phyloP scores from a whole-genome alignment of 257 asterid species.

The Scutellaria galericulata region DNA sequence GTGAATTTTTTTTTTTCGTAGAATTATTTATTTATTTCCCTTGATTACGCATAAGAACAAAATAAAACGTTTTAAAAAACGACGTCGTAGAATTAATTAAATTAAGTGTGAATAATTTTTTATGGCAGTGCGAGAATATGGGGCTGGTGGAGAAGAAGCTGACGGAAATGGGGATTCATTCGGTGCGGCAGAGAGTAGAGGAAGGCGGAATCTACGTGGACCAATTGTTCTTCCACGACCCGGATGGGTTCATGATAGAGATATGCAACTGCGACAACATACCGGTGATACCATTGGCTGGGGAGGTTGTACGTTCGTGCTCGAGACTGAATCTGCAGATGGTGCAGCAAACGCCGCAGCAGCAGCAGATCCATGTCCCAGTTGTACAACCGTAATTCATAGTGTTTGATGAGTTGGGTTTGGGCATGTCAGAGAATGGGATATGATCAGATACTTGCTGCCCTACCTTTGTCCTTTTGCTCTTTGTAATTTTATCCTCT shows the following conservation, averaged over 20 bases:
- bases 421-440: slow-evolving; percentile 3
- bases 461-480: slow-evolving; percentile 32
- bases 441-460: slow-evolving; percentile 12
- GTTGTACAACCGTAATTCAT: slow-evolving; percentile 45
- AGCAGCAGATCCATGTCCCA: slow-evolving; percentile 53
- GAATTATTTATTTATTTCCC: neutral
- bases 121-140: slow-evolving; percentile 84
- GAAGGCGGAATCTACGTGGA: slow-evolving; percentile 92
- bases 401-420: slow-evolving; percentile 1
- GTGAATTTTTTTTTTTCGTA: slow-evolving; percentile 37
- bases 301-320: slow-evolving; percentile 75
- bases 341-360: slow-evolving; percentile 59
- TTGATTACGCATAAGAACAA: no score
- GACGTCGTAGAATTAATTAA: neutral
- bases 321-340: slow-evolving; percentile 64
- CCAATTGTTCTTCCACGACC: slow-evolving; percentile 92
- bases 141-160: slow-evolving; percentile 87
- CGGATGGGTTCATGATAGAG: slow-evolving; percentile 96
- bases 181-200: slow-evolving; percentile 75
- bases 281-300: slow-evolving; percentile 78
- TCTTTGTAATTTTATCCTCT: neutral
- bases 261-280: slow-evolving; percentile 92
- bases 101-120: no score
- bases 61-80: no score
- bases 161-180: slow-evolving; percentile 68